Percentiles rank a stretch among this genome's conserved stretches.
These are phyloP conservation scores for Penicillium flavigenum DNA, from an alignment of 495 filamentous ascomycete species.

Conservation along the genomic window DNA sequence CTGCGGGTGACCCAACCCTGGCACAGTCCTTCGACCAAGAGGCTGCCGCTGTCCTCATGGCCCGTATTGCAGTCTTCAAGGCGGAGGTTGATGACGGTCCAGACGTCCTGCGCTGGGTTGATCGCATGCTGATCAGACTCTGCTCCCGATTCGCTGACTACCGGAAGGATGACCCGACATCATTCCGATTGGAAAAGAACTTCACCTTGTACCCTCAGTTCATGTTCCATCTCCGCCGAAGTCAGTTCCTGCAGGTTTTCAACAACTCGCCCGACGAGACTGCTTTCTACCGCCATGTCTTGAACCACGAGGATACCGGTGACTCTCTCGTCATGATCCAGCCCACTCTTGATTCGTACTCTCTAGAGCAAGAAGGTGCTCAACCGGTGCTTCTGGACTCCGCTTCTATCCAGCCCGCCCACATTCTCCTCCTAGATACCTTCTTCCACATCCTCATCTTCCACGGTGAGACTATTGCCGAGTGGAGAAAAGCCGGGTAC, in stretches of 20 bases:
- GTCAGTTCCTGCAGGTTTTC: constrained; percentile 98
- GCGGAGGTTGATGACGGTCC: constrained; percentile 98
- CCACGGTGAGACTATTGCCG: constrained; percentile 95
- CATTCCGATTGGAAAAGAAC: constrained; percentile 98
- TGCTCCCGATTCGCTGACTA: constrained; percentile 98
- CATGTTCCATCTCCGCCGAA: constrained; percentile 98
- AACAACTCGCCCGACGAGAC: constrained; percentile 99
- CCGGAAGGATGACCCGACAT: constrained; percentile 95
- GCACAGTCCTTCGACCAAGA: constrained; percentile 99
- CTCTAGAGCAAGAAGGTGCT: constrained; percentile 87
- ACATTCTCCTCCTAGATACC: constrained; percentile 93
- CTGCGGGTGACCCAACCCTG: constrained; percentile 94
- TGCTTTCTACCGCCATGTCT: constrained; percentile 94
- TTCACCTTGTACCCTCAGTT: constrained; percentile 99
- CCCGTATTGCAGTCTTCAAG: constrained; percentile 97
- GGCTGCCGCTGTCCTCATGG: constrained; percentile 97
- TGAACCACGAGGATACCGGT: constrained; percentile 96
- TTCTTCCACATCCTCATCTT: constrained; percentile 99
- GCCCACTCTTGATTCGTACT: constrained; percentile 95
- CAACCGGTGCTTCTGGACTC: constrained; percentile 93
- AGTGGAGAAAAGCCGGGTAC: constrained; percentile 98
- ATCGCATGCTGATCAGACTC: constrained; percentile 95
- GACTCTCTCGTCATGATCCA: constrained; percentile 99
- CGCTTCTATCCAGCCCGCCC: constrained; percentile 89
- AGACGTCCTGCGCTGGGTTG: constrained; percentile 98